Evolutionary conservation across 1,284 basidiomycete genomes (phyloP).

Genomic region (Lentinula novae-zelandiae): DNA sequence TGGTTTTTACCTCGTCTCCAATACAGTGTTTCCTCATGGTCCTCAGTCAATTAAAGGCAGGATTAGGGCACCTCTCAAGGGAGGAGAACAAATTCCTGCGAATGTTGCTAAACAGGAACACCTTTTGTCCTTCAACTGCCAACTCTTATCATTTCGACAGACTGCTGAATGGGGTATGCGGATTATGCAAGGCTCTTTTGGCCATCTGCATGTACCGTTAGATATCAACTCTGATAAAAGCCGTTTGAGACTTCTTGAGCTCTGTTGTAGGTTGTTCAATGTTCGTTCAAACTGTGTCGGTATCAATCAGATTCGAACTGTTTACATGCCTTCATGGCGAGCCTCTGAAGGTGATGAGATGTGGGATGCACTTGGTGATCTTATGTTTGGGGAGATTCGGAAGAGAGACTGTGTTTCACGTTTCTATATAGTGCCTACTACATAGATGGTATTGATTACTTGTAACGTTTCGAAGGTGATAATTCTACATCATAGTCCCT

Average conservation of each 20-base stretch:
- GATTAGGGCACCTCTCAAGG: slow-evolving; percentile 33
- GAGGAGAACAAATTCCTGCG: slow-evolving; percentile 21
- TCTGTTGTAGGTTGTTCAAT: slow-evolving; percentile 25
- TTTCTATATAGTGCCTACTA: slow-evolving; percentile 21
- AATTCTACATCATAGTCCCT: no score
- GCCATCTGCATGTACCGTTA: slow-evolving; percentile 30
- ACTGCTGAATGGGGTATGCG: slow-evolving; percentile 41
- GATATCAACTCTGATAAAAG: slow-evolving; percentile 1
- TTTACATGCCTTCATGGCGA: slow-evolving; percentile 32
- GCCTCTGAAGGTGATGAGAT: slow-evolving; percentile 20
- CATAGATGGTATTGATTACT: no score
- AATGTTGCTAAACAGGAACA: slow-evolving; percentile 18
- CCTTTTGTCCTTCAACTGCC: slow-evolving; percentile 19
- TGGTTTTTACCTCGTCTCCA: slow-evolving; percentile 30
- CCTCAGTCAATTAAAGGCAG: slow-evolving; percentile 18
- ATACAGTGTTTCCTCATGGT: slow-evolving; percentile 34
- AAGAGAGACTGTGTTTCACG: slow-evolving; percentile 25
- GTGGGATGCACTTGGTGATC: slow-evolving; percentile 24
- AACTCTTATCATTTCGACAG: slow-evolving; percentile 32
- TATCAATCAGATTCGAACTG: slow-evolving; percentile 30
- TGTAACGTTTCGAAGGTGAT: no score
- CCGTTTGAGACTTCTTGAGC: slow-evolving; percentile 24
- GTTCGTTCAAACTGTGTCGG: slow-evolving; percentile 26
- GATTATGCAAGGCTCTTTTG: slow-evolving; percentile 36
- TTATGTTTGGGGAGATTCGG: slow-evolving; percentile 27